A percentile compares a stretch with the other conserved stretches of the same genome.
Conservation (phyloP, 306 rosid genomes). For the Lotus japonicus region DNA sequence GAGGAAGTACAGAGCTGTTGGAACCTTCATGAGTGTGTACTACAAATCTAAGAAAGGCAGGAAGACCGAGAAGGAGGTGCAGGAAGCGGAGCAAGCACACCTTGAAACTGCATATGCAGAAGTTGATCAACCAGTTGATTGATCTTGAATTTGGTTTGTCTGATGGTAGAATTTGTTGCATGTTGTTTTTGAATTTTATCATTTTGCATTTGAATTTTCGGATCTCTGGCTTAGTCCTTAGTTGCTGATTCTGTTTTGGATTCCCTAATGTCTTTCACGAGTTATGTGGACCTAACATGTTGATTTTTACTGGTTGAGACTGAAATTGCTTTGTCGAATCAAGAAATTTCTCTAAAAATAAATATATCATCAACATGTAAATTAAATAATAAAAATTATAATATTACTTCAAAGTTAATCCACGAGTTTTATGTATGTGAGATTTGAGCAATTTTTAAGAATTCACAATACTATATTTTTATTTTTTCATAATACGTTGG, state of each 20-base stretch:
- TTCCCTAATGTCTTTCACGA: constrained; percentile 6
- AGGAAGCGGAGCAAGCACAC: constrained; percentile 89
- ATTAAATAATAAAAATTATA: too few relatives aligned
- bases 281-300: constrained; percentile 23
- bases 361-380: too few relatives aligned
- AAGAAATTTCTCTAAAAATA: too few relatives aligned
- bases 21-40: constrained; percentile 92
- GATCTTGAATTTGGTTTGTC: constrained; percentile 16
- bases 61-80: constrained; percentile 97
- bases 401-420: too few relatives aligned
- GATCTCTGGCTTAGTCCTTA: constrained; percentile 7
- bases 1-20: constrained; percentile 82
- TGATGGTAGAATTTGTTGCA: constrained; percentile 19
- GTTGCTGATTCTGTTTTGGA: constrained; percentile 28
- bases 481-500: too few relatives aligned
- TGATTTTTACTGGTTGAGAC: constrained; percentile 24
- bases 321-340: too few relatives aligned
- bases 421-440: too few relatives aligned
- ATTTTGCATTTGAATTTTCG: constrained; percentile 7
- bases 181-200: constrained; percentile 4
- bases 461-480: too few relatives aligned
- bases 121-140: constrained; percentile 51
- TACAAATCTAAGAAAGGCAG: constrained; percentile 97
- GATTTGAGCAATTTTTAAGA: too few relatives aligned
- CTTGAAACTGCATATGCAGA: constrained; percentile 78